Evolutionary conservation across 1,139 yeast species (phyloP), one percentile per base, ranked within the genome.

Genomic region (Diutina ranongensis): DNA sequence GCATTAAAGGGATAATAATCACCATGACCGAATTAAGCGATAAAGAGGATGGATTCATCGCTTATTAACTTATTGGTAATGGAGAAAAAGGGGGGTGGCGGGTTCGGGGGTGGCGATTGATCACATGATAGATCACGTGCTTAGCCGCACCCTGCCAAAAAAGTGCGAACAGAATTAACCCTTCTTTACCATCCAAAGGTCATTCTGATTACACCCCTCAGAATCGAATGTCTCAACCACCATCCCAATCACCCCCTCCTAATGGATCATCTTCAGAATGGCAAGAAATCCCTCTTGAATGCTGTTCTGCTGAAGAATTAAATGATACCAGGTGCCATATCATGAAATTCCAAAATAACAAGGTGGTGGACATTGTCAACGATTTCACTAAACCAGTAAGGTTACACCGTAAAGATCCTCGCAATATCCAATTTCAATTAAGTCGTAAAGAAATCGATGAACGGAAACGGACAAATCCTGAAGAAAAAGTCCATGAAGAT

Each of bases 351-450:
- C 94, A 83, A 56, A 72, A 85, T 35, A 78, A 80, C 51, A 74
- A 77, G 54, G 72, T 74, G 44, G 82, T 92, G 32, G 85, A 85
- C 52, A 92, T 94, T 4, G 66, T 69, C 28, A 68, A 70, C 34
- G 80, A 80, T 52, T 89, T 89, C 60, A 80, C 78, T 46, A 74
- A 76, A 49, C 98, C 98, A 0, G 83, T 89, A 16, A 69, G 96
- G 53, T 68, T 89, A 56, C 96, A 88, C 60, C 74, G 97, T 54
- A 88, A 89, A 59, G 97, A 89, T 61, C 96, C 97, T 1, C 75
- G 88, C 54, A 86, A 86, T 58, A 69, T 89, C 59, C 96, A 86
- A 58, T 85, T 84, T 57, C 95, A 86, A 62, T 66, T 85, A 54
- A 82, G 83, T 2, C 58, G 81, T 52, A 68, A 74, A 53, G 86